A percentile compares a stretch with the other conserved stretches of the same genome.
These are phyloP conservation scores for Rhynchosporium graminicola DNA, from an alignment of 2,329 filamentous ascomycete species.

Conservation along the genomic window DNA sequence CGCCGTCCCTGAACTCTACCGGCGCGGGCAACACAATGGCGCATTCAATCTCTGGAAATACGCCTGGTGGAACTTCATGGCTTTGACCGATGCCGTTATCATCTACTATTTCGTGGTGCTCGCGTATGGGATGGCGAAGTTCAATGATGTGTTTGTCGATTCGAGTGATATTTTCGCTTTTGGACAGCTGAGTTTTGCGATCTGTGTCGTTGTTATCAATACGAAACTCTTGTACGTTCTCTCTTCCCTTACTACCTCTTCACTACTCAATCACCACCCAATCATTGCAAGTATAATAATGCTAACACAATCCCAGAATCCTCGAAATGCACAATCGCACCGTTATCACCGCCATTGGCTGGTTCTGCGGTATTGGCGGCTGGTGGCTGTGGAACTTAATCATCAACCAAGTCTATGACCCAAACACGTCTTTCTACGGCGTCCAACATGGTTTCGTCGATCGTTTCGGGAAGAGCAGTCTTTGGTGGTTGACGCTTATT, in stretches of 20 bases:
- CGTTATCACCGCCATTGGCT: slow-evolving; percentile 57
- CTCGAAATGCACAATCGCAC: slow-evolving; percentile 80
- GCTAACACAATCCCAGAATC: slow-evolving; percentile 49
- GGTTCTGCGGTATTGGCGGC: slow-evolving; percentile 60
- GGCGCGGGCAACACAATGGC: slow-evolving; percentile 71
- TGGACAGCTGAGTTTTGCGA: slow-evolving; percentile 69
- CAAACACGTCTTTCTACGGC: slow-evolving; percentile 60
- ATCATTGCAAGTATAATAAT: no score
- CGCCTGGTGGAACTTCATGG: slow-evolving; percentile 76
- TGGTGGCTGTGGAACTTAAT: slow-evolving; percentile 91
- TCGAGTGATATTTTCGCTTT: slow-evolving; percentile 68
- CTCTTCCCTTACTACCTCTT: slow-evolving; percentile 1
- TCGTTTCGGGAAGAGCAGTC: slow-evolving; percentile 66
- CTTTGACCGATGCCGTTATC: slow-evolving; percentile 68
- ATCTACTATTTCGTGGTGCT: slow-evolving; percentile 72
- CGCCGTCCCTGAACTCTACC: slow-evolving; percentile 85
- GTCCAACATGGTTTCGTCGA: slow-evolving; percentile 67
- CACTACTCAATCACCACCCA: slow-evolving; percentile 30
- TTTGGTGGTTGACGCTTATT: slow-evolving; percentile 76
- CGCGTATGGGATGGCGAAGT: slow-evolving; percentile 60
- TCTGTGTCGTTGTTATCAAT: slow-evolving; percentile 71
- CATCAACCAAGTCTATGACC: slow-evolving; percentile 58
- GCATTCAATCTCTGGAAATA: slow-evolving; percentile 81
- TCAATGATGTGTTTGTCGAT: slow-evolving; percentile 51
- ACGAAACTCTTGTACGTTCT: slow-evolving; percentile 67